These are phyloP conservation scores for Fraxinus ornus DNA, from an alignment of 305 asterid species.

Conservation along the genomic window DNA sequence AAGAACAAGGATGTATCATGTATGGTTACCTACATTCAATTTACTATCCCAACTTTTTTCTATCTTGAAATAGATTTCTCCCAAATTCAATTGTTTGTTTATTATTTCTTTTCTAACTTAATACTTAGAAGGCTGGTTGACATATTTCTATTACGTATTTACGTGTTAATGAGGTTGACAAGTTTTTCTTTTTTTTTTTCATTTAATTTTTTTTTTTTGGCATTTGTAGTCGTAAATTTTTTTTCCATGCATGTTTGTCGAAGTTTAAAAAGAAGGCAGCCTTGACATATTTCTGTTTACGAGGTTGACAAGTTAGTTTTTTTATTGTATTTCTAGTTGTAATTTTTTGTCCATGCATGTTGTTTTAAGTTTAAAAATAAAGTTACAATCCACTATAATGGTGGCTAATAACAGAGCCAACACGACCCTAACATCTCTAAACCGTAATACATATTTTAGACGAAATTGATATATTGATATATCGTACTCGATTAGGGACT, in stretches of 20 bases:
- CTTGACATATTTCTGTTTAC: no score
- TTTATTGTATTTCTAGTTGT: background rate
- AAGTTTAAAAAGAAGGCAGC: no score
- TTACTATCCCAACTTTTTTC: background rate
- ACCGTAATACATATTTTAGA: background rate
- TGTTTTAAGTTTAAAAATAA: background rate
- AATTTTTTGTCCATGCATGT: background rate
- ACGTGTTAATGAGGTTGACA: background rate
- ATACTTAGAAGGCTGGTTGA: background rate
- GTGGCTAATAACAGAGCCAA: background rate
- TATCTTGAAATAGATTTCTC: conserved; percentile 2
- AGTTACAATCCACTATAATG: background rate
- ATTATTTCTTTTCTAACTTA: background rate
- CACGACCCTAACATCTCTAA: background rate
- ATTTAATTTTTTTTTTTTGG: no score
- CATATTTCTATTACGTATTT: background rate
- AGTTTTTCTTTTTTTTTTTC: no score
- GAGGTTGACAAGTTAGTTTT: no score
- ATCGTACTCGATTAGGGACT: background rate
- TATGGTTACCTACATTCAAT: background rate
- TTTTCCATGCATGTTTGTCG: no score
- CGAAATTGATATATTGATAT: no score
- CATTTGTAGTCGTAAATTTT: no score
- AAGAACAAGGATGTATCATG: background rate
- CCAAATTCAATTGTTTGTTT: background rate